Evolutionary conservation across 2,329 filamentous ascomycete genomes (phyloP).

Genomic region (Penicillium concentricum): DNA sequence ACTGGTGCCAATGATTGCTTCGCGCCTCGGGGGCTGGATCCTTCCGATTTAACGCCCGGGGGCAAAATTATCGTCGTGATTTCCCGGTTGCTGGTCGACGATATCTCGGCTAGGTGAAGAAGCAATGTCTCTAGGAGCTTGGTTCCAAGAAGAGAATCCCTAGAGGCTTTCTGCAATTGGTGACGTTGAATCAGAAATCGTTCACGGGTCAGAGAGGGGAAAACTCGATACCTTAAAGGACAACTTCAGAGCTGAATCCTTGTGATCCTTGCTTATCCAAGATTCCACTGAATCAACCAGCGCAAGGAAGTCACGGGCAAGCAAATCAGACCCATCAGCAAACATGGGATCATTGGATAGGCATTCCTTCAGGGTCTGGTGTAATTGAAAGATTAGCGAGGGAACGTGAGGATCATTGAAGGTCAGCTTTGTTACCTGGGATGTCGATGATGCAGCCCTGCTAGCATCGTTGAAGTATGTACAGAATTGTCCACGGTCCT

Average conservation of each 20-base stretch:
- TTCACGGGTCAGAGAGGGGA: background rate
- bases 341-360: conserved; percentile 21
- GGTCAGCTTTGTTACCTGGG: conserved; percentile 11
- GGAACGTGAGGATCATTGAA: background rate
- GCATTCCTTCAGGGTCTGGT: conserved; percentile 23
- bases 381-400: background rate
- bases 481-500: conserved; percentile 12
- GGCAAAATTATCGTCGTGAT: conserved; percentile 56
- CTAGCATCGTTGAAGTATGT: conserved; percentile 8
- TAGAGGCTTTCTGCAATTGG: conserved; percentile 8
- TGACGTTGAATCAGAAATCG: conserved; percentile 12
- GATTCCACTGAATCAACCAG: conserved; percentile 38
- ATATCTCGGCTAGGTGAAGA: conserved; percentile 49
- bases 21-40: background rate
- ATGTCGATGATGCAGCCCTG: background rate
- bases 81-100: conserved; percentile 54
- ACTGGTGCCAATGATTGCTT: background rate
- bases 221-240: conserved; percentile 36
- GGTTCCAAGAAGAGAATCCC: conserved; percentile 35
- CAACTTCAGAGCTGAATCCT: conserved; percentile 23
- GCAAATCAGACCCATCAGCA: conserved; percentile 5
- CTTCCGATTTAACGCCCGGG: conserved; percentile 28
- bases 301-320: conserved; percentile 26
- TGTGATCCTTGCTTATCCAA: conserved; percentile 28
- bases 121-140: conserved; percentile 47